Evolutionary conservation across 371 early-diverging fungal species (phyloP), one percentile per base, ranked within the genome.

Genomic region (Sporodiniella umbellata): DNA sequence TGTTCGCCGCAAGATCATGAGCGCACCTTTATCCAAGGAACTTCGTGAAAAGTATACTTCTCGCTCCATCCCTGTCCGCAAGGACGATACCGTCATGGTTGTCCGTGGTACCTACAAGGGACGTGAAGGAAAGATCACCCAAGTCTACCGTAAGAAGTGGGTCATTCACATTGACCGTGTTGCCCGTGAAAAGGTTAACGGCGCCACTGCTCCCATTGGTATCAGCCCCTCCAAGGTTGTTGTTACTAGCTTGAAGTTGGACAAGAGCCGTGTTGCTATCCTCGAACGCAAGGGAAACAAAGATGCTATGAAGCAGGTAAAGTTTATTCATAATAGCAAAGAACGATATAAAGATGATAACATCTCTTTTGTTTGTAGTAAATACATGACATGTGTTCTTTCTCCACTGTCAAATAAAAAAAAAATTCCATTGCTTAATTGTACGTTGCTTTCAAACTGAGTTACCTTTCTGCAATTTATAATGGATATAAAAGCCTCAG

Each of bases 161-260:
- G 89, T 94, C 56, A 96, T 98, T 80, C 92, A 97, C 88, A 85
- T 98, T 57, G 96, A 98, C 73, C 92, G 94, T 68, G 78, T 98
- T 68, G 83, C 77, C 69, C 88, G 87, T 75, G 97, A 98, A 75
- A 98, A 98, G 92, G 88, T 85, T 68, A 98, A 96, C 84, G 95
- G 95, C 72, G 84, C 86, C 66, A 80, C 93, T 65, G 93, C 92
- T 51, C 89, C 86, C 50, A 81, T 96, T 75, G 94, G 94, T 64
- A 83, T 98, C 75, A 91, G 94, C 88, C 95, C 98, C 64, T 95
- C 96, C 77, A 98, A 98, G 84, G 95, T 96, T 49, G 86, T 91
- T 59, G 84, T 98, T 81, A 94, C 92, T 76, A 89, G 89, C 72
- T 67, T 95, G 66, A 87, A 96, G 88, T 62, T 95, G 58, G 93